phyloP scores from a whole-genome alignment of 768 basidiomycete genomes.

The Termitomyces sp. region DNA sequence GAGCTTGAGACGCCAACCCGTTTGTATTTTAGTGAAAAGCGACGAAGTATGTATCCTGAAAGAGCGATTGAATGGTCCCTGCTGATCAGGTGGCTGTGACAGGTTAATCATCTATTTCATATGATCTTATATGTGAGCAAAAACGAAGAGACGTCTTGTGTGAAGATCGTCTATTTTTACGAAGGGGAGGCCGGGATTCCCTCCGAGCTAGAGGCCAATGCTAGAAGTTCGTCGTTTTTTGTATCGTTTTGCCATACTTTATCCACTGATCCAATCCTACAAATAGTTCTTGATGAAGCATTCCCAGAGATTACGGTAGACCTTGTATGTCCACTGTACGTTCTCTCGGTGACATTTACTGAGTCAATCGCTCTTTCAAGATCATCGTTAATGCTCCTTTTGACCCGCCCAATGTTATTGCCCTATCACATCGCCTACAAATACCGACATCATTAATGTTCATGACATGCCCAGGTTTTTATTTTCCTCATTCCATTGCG shows the following conservation, averaged over 20 bases:
- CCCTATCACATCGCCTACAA: constrained; percentile 44
- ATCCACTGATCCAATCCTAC: not conserved
- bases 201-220: constrained; percentile 71
- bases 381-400: constrained; percentile 43
- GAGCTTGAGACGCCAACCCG: constrained; percentile 45
- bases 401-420: constrained; percentile 42
- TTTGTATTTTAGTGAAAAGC: constrained; percentile 59
- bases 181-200: constrained; percentile 52
- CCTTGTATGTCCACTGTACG: constrained; percentile 36
- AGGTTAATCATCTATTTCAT: constrained; percentile 67
- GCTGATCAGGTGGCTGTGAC: not conserved
- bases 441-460: constrained; percentile 60
- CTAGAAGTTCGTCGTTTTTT: constrained; percentile 40
- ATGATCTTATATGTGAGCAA: constrained; percentile 63
- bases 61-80: not conserved
- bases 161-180: constrained; percentile 69
- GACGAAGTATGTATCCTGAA: constrained; percentile 52
- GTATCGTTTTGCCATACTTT: not conserved
- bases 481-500: constrained; percentile 38
- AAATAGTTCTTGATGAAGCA: constrained; percentile 53
- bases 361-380: constrained; percentile 23
- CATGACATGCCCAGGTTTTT: constrained; percentile 54
- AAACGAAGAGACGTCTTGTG: constrained; percentile 67
- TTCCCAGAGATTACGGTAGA: constrained; percentile 67
- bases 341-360: not conserved